These are phyloP conservation scores for Macrocybe sp. DNA, from an alignment of 1,284 basidiomycete species.

Conservation along the genomic window DNA sequence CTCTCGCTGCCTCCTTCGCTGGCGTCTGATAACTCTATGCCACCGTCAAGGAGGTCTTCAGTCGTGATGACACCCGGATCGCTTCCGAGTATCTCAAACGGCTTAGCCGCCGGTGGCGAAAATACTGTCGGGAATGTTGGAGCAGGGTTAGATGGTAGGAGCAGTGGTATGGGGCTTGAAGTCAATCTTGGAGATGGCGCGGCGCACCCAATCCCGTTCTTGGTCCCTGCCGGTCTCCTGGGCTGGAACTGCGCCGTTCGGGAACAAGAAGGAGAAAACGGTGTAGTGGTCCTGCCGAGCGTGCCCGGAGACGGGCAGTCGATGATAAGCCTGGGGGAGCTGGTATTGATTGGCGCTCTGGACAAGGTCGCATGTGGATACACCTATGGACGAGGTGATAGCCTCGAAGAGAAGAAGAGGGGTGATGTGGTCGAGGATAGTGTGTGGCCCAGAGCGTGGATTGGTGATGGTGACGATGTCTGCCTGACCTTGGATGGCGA, in stretches of 20 bases:
- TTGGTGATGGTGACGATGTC: conserved; percentile 12
- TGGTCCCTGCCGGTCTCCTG: conserved; percentile 12
- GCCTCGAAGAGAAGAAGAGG: conserved; percentile 1
- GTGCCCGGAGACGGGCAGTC: background rate
- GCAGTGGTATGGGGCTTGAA: background rate
- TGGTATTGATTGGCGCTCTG: conserved; percentile 8
- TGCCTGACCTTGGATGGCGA: no score
- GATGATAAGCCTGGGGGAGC: conserved; percentile 5
- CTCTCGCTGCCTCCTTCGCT: conserved; percentile 8
- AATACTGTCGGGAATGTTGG: background rate
- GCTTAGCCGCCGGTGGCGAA: background rate
- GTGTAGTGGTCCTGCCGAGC: background rate
- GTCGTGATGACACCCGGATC: background rate
- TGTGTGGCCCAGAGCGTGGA: conserved; percentile 17
- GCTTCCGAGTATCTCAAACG: background rate
- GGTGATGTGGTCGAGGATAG: conserved; percentile 3
- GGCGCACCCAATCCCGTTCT: conserved; percentile 4
- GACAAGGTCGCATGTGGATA: conserved; percentile 9
- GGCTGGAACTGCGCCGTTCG: background rate
- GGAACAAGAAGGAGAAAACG: background rate
- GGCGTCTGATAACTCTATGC: conserved; percentile 4
- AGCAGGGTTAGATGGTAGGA: background rate
- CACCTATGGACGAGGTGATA: conserved; percentile 5
- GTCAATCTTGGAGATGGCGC: background rate
- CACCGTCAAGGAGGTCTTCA: conserved; percentile 2